A percentile compares a stretch with the other conserved stretches of the same genome.
Conservation (phyloP, 768 basidiomycete genomes). For the Hypholoma fasciculare region DNA sequence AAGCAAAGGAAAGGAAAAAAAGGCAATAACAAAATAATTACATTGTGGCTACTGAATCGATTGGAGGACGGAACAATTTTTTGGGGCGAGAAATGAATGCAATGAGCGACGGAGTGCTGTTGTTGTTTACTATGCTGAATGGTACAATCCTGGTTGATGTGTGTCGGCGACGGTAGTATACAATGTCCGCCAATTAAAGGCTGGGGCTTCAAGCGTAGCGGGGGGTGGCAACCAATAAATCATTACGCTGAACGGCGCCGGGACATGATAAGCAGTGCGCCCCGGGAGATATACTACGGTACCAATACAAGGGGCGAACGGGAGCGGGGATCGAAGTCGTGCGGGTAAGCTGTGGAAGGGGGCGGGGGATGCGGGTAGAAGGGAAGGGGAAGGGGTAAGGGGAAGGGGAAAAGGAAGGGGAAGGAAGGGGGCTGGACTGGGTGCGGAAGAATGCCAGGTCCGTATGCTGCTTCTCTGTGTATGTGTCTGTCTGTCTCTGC, state of each 20-base stretch:
- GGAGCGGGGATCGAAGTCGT: too few species aligned
- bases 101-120: conserved; percentile 1
- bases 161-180: neutral
- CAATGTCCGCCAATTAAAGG: conserved; percentile 4
- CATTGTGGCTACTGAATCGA: conserved; percentile 3
- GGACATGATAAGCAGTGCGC: conserved; percentile 27
- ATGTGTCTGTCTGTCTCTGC: neutral
- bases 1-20: conserved; percentile 14
- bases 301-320: conserved; percentile 49
- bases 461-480: conserved; percentile 6
- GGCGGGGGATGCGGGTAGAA: neutral
- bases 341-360: conserved; percentile 17
- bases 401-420: neutral
- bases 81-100: neutral
- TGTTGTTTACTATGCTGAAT: neutral
- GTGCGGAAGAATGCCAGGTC: conserved; percentile 1
- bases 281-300: conserved; percentile 41
- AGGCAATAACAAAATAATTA: conserved; percentile 20
- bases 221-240: neutral
- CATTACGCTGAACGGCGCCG: neutral
- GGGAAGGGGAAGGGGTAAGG: neutral
- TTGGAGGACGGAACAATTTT: neutral
- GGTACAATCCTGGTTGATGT: neutral
- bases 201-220: neutral
- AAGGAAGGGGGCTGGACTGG: neutral